Evolutionary conservation across 2,329 filamentous ascomycete genomes (phyloP).

Genomic region (Cytospora paraplurivora): DNA sequence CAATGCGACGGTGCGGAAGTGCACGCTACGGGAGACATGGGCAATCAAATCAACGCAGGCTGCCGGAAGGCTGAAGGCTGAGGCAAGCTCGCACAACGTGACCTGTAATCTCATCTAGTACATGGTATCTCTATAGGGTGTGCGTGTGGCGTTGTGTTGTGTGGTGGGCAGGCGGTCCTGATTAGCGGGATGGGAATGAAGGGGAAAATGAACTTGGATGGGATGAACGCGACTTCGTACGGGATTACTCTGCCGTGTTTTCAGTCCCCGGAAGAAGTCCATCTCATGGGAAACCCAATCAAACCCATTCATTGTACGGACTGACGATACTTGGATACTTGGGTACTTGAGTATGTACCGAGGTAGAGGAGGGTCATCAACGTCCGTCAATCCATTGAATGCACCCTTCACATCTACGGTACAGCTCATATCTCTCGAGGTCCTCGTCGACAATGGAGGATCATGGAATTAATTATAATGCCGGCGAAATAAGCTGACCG

Average conservation of each 20-base stretch:
- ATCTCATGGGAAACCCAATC: too few relatives aligned
- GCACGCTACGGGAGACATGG: background rate
- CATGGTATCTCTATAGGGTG: too few relatives aligned
- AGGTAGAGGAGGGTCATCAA: background rate
- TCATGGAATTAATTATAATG: conserved; percentile 17
- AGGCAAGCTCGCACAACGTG: background rate
- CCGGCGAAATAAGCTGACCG: conserved; percentile 21
- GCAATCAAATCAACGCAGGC: background rate
- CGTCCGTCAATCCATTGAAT: background rate
- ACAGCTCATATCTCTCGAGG: background rate
- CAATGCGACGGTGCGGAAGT: background rate
- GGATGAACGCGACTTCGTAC: too few relatives aligned
- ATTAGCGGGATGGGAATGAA: background rate
- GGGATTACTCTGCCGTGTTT: too few relatives aligned
- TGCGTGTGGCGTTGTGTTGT: background rate
- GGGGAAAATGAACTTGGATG: too few relatives aligned
- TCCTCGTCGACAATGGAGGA: background rate
- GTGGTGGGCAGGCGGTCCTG: background rate
- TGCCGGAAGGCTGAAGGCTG: background rate
- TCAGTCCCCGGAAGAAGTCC: too few relatives aligned
- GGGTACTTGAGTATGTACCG: too few relatives aligned
- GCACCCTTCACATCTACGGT: too few relatives aligned
- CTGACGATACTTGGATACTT: too few relatives aligned
- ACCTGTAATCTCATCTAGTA: background rate
- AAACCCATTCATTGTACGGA: too few relatives aligned